Base-by-base conservation (phyloP, 768 basidiomycete species). In the Rubroboletus satanas region DNA sequence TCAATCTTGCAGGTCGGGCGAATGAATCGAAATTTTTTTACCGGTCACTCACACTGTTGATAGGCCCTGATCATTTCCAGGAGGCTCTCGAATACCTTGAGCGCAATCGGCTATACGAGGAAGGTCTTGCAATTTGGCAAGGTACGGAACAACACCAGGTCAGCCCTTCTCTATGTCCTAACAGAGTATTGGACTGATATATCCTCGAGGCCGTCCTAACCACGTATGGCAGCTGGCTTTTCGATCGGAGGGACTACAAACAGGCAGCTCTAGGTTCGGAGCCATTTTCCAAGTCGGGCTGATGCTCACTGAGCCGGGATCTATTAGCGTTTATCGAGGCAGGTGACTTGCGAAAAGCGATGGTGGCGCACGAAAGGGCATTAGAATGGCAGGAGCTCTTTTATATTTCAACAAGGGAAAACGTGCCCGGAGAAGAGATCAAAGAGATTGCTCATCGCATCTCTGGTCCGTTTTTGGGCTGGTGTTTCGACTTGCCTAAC, bases 351-450 rank as follows among this genome's bases (percentile, higher is more conserved):
- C 66, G 76, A 5, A 93, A 92, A 56, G 92, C 95, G 1, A 85
- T 99, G 81, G 77, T 87, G 9, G 86, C 95, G 0, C 84, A 94
- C 63, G 95, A 98, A 70, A 87, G 85, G 52, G 88, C 89, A 0
- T 74, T 93, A 32, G 83, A 88, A 51, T 99, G 96, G 96, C 85
- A 88, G 63, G 93, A 95, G 59, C 75, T 97, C 0, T 98, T 99
- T 69, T 85, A 90, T 26, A 74, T 97, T 28, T 88, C 88, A 3
- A 62, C 80, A 21, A 76, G 75, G 28, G 77, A 81, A 45, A 72
- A 77, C 2, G 62, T 82, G 10, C 55, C 76, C 0, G 71, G 73
- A 29, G 84, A 87, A 12, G 84, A 89, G 42, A 65, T 92, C 10
- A 67, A 73, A 14, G 79, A 80, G 2, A 82, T 85, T 63, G 92